Percentiles rank a stretch among this genome's conserved stretches.
Conservation (phyloP, 805 yeast genomes). For the Saitoella complicata region DNA sequence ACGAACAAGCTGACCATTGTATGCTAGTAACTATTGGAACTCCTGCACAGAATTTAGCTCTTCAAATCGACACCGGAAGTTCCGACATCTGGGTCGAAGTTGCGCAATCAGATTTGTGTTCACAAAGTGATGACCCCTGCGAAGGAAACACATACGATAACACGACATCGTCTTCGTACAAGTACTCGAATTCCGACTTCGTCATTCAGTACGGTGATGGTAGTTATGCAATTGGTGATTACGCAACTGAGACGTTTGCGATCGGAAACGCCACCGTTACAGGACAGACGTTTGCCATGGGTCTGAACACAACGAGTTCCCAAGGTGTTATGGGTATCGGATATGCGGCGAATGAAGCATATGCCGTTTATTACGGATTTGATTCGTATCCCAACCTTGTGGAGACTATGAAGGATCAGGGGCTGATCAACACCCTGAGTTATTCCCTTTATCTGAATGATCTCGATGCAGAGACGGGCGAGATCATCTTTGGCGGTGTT, state of each 20-base stretch:
- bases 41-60: slow-evolving; percentile 33
- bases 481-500: slow-evolving; percentile 33
- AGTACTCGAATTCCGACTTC: slow-evolving; percentile 15
- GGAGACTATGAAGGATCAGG: slow-evolving; percentile 36
- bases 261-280: slow-evolving; percentile 34
- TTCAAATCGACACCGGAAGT: slow-evolving; percentile 61
- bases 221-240: slow-evolving; percentile 33
- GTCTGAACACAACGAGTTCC: slow-evolving; percentile 43
- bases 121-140: slow-evolving; percentile 13
- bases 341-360: slow-evolving; percentile 21
- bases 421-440: slow-evolving; percentile 35
- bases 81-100: slow-evolving; percentile 49
- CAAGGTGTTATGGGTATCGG: slow-evolving; percentile 35
- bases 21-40: slow-evolving; percentile 33
- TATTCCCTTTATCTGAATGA: slow-evolving; percentile 48
- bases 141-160: slow-evolving; percentile 16
- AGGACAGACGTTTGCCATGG: slow-evolving; percentile 57
- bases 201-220: slow-evolving; percentile 30
- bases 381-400: slow-evolving; percentile 51
- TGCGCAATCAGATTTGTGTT: slow-evolving; percentile 15
- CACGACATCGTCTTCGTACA: neutral
- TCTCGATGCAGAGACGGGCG: slow-evolving; percentile 15
- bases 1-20: too few species aligned
- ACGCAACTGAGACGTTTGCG: slow-evolving; percentile 48
- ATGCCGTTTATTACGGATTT: slow-evolving; percentile 11